phyloP scores from a whole-genome alignment of 2,329 filamentous ascomycete species.

The Lizonia empirigonia region DNA sequence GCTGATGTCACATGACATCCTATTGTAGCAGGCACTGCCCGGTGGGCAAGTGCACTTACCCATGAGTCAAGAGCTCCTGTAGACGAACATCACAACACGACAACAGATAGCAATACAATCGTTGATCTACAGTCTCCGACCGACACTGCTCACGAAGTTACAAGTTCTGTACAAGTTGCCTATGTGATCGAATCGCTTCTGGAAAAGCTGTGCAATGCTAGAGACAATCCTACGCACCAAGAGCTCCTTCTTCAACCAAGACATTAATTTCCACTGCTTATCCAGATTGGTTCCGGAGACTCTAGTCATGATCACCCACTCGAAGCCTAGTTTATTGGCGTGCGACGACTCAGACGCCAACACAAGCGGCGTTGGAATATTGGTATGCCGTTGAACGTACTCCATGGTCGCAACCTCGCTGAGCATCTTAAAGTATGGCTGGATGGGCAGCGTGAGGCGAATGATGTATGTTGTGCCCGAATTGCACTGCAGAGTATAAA shows the following conservation, averaged over 20 bases:
- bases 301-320: neutral
- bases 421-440: constrained; percentile 4
- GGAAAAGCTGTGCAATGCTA: neutral
- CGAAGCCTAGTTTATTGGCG: neutral
- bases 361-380: neutral
- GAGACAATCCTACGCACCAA: constrained; percentile 9
- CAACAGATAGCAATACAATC: too few species aligned
- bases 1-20: too few species aligned
- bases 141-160: too few species aligned
- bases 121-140: too few species aligned
- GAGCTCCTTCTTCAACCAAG: constrained; percentile 16
- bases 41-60: too few species aligned
- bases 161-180: neutral
- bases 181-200: neutral
- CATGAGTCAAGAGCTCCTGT: too few species aligned
- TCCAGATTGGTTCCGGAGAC: neutral
- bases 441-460: neutral
- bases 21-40: too few species aligned
- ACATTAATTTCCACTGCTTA: constrained; percentile 14
- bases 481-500: too few species aligned
- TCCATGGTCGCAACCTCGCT: constrained; percentile 8
- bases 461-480: too few species aligned
- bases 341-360: too few species aligned
- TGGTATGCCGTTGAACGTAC: neutral
- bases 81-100: too few species aligned